Base-by-base conservation (phyloP, 2,329 filamentous ascomycete species). In the Coleophoma eucalyptorum region DNA sequence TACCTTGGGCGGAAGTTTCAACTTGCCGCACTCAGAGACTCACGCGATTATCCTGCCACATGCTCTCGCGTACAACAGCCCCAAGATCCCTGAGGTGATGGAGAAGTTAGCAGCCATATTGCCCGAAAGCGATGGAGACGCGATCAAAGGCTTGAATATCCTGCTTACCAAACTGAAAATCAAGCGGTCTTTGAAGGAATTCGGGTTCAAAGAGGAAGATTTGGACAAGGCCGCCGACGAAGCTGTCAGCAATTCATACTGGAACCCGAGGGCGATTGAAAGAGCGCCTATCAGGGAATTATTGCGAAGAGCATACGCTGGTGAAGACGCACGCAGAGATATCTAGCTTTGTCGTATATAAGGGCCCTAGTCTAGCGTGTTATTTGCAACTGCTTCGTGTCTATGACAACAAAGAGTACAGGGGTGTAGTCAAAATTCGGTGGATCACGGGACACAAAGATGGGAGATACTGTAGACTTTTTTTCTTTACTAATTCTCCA, bases 21-120 rank as follows among this genome's bases (percentile, higher is more conserved):
- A 79, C 54, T 72, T 87, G 6, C 81, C 83, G 0, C 83, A 87
- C 53, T 80, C 83, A 1, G 81, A 86, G 62, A 86, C 82, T 0
- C 84, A 87, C 58, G 81, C 81, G 0, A 77, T 81, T 32, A 74
- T 86, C 1, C 69, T 86, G 7, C 81, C 83, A 0, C 83, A 86
- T 58, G 79, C 80, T 0, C 66, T 86, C 3, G 78, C 81, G 3
- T 87, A 85, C 62, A 85, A 85, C 55, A 77, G 79, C 0, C 78
- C 80, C 0, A 68, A 66, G 0, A 73, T 83, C 2, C 76, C 79
- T 0, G 70, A 74, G 3, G 72, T 72, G 0, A 79, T 84, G 74
- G 66, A 67, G 46, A 71, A 71, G 53, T 61, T 86, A 26, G 80
- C 79, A 0, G 71, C 71, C 2, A 76, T 67, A 2, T 62, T 86